phyloP scores from a whole-genome alignment of 1,284 basidiomycete species.

The Cryptococcus sp. region DNA sequence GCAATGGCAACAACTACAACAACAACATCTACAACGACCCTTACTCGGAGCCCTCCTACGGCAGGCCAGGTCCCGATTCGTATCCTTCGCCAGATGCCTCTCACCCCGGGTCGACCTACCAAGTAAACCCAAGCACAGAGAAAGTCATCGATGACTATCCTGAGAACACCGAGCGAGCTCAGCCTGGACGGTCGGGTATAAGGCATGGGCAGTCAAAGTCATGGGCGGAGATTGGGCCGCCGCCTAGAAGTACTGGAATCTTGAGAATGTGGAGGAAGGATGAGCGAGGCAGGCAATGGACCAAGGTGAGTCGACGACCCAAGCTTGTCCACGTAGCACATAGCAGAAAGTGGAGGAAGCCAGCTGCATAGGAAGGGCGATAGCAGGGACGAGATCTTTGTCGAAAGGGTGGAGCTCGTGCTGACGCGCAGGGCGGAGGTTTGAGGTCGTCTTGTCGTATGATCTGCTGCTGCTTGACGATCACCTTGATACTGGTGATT shows the following conservation, averaged over 20 bases:
- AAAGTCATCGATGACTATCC: constrained; percentile 21
- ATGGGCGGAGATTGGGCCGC: constrained; percentile 40
- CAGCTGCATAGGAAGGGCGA: no score
- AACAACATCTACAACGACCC: constrained; percentile 15
- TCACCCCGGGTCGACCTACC: constrained; percentile 9
- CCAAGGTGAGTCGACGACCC: constrained; percentile 26
- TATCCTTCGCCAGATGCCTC: constrained; percentile 1
- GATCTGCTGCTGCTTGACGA: constrained; percentile 47
- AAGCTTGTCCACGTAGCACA: no score
- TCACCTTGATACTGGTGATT: constrained; percentile 52
- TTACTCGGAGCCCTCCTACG: constrained; percentile 6
- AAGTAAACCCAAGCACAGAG: constrained; percentile 20
- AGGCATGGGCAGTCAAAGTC: constrained; percentile 19
- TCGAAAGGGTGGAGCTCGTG: not conserved
- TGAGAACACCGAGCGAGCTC: constrained; percentile 23
- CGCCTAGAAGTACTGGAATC: constrained; percentile 45
- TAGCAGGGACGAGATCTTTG: no score
- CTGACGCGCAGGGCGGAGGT: constrained; percentile 38
- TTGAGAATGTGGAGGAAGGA: constrained; percentile 47
- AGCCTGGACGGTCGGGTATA: constrained; percentile 30
- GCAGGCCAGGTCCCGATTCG: not conserved
- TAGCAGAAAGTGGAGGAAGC: no score
- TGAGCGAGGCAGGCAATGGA: constrained; percentile 46
- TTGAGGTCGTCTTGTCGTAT: constrained; percentile 33
- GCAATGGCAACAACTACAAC: constrained; percentile 1